These are phyloP conservation scores for Fragosphaeria purpurea DNA, from an alignment of 2,329 filamentous ascomycete species.

Conservation along the genomic window DNA sequence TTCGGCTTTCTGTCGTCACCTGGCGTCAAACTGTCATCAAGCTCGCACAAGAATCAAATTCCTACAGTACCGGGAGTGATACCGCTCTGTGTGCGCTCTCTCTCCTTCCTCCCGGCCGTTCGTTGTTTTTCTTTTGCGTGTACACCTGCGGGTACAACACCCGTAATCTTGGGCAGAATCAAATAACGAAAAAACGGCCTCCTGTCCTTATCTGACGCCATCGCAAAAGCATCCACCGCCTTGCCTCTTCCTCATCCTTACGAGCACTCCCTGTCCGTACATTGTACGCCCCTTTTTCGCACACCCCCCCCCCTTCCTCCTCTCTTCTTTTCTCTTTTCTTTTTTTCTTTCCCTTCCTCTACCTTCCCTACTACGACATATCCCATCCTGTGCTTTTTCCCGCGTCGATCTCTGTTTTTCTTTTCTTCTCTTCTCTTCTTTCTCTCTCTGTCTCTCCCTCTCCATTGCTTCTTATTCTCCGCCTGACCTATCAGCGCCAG, in stretches of 20 bases:
- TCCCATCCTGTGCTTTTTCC: too few relatives aligned
- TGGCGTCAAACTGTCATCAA: not conserved
- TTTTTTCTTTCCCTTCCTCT: not conserved
- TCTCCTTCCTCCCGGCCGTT: not conserved
- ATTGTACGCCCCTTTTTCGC: not conserved
- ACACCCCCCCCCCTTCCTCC: not conserved
- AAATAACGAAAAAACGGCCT: not conserved
- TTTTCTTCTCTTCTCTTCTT: too few relatives aligned
- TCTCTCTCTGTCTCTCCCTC: too few relatives aligned
- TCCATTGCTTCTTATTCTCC: too few relatives aligned
- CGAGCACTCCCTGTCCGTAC: not conserved
- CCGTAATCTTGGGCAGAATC: too few relatives aligned
- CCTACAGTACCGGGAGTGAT: not conserved
- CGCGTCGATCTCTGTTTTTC: too few relatives aligned
- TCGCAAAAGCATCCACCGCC: slow-evolving; percentile 4
- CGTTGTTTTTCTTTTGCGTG: not conserved
- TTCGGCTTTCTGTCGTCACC: slow-evolving; percentile 2
- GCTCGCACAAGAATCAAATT: not conserved
- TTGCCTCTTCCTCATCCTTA: not conserved
- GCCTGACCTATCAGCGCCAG: too few relatives aligned
- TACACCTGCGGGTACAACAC: not conserved
- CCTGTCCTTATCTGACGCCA: slow-evolving; percentile 13
- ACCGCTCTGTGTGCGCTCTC: not conserved
- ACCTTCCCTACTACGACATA: too few relatives aligned
- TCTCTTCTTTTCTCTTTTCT: slow-evolving; percentile 1